These are phyloP conservation scores for Daedaleopsis sinensis DNA, from an alignment of 768 basidiomycete species.

Conservation along the genomic window DNA sequence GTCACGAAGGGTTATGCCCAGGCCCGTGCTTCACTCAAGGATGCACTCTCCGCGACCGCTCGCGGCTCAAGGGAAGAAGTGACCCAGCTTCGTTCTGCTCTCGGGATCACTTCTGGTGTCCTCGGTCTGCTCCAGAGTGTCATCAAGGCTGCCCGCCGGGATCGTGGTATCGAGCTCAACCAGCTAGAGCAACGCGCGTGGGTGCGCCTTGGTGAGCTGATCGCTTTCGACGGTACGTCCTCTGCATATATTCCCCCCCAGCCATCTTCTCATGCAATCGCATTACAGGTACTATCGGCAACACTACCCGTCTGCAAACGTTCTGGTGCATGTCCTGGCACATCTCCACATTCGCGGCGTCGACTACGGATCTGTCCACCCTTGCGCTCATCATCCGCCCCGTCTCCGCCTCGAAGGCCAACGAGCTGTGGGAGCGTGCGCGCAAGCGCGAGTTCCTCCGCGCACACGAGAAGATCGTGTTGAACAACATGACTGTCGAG, in stretches of 20 bases:
- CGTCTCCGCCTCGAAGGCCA: conserved; percentile 46
- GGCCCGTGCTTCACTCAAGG: conserved; percentile 31
- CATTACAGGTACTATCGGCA: conserved; percentile 30
- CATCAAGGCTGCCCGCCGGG: conserved; percentile 30
- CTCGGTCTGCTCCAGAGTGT: conserved; percentile 38
- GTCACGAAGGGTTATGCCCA: conserved; percentile 13
- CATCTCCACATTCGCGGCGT: conserved; percentile 41
- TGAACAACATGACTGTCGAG: conserved; percentile 53
- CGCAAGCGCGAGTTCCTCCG: conserved; percentile 35
- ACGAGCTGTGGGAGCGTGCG: conserved; percentile 46
- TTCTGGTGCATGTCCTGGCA: conserved; percentile 54
- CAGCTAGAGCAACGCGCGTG: conserved; percentile 52
- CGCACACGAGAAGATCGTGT: conserved; percentile 57
- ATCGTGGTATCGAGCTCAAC: conserved; percentile 40
- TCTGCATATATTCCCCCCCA: background rate
- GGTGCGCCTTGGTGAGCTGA: conserved; percentile 52
- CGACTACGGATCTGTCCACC: conserved; percentile 55
- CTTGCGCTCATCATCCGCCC: conserved; percentile 59
- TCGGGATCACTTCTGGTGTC: conserved; percentile 42
- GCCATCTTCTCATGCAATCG: background rate
- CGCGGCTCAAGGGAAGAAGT: conserved; percentile 45
- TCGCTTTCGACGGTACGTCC: conserved; percentile 41
- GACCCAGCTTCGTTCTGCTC: conserved; percentile 39
- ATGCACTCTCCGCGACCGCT: conserved; percentile 34
- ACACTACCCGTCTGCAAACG: conserved; percentile 50